Evolutionary conservation across 805 yeast species (phyloP).

Genomic region (Ogataea pignaliae): DNA sequence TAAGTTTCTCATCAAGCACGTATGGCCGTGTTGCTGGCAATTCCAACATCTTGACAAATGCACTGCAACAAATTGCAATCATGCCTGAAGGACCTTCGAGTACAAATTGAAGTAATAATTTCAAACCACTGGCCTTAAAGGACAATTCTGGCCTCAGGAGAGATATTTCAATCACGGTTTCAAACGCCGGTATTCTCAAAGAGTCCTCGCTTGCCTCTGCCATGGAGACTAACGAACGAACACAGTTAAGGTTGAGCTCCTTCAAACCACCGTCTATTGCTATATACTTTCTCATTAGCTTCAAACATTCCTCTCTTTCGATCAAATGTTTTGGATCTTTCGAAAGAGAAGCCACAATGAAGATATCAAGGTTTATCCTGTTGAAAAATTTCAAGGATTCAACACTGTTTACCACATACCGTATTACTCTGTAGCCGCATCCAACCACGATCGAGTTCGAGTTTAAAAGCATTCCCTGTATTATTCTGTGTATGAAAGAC

Average conservation of each 20-base stretch:
- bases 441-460: conserved; percentile 61
- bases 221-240: conserved; percentile 61
- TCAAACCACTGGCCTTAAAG: conserved; percentile 41
- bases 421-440: conserved; percentile 68
- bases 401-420: conserved; percentile 55
- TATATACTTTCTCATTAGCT: conserved; percentile 59
- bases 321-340: conserved; percentile 42
- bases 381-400: conserved; percentile 53
- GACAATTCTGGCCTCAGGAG: conserved; percentile 41
- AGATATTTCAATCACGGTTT: conserved; percentile 49
- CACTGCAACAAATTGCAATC: conserved; percentile 39
- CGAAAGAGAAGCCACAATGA: conserved; percentile 60
- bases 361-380: conserved; percentile 53
- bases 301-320: conserved; percentile 77
- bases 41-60: conserved; percentile 55
- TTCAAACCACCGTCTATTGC: conserved; percentile 49
- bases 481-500: conserved; percentile 42
- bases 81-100: conserved; percentile 51
- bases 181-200: conserved; percentile 45
- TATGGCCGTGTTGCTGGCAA: conserved; percentile 46
- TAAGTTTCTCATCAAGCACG: conserved; percentile 57
- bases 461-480: conserved; percentile 50
- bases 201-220: conserved; percentile 53
- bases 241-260: conserved; percentile 55
- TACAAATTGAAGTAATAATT: conserved; percentile 40